Evolutionary conservation across 1,284 basidiomycete genomes (phyloP).

Genomic region (Megacollybia platyphylla): DNA sequence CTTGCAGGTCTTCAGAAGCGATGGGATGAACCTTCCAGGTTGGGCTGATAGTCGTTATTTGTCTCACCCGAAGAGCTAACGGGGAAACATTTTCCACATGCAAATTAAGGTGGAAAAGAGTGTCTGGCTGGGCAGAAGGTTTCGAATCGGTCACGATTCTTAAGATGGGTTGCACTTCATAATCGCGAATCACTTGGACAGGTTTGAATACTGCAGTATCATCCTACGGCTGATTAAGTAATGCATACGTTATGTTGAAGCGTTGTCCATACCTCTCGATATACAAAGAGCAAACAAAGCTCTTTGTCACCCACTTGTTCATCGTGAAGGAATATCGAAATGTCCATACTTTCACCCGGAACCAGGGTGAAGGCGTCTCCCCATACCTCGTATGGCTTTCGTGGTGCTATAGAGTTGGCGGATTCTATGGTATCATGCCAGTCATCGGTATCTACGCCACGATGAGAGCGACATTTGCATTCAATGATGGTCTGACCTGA

Average conservation of each 20-base stretch:
- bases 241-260: neutral
- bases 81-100: conserved; percentile 40
- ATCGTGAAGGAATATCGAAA: conserved; percentile 43
- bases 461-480: neutral
- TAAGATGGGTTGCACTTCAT: conserved; percentile 46
- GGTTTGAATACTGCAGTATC: conserved; percentile 38
- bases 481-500: conserved; percentile 6
- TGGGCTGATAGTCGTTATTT: conserved; percentile 52
- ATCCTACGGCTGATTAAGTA: conserved; percentile 19
- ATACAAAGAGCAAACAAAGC: conserved; percentile 51
- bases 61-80: conserved; percentile 34
- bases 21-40: conserved; percentile 41
- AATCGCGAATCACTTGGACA: conserved; percentile 38
- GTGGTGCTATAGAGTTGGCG: conserved; percentile 39
- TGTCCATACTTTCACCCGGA: conserved; percentile 32
- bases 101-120: conserved; percentile 43
- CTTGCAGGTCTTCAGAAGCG: conserved; percentile 26
- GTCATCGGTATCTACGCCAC: conserved; percentile 9
- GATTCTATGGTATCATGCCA: conserved; percentile 29
- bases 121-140: conserved; percentile 34
- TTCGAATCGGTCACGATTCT: conserved; percentile 31
- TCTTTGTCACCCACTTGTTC: conserved; percentile 32
- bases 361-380: conserved; percentile 23
- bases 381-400: conserved; percentile 31
- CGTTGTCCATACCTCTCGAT: conserved; percentile 44